A percentile compares a stretch with the other conserved stretches of the same genome.
phyloP scores from a whole-genome alignment of 805 yeast genomes.

The Komagataella pastoris region DNA sequence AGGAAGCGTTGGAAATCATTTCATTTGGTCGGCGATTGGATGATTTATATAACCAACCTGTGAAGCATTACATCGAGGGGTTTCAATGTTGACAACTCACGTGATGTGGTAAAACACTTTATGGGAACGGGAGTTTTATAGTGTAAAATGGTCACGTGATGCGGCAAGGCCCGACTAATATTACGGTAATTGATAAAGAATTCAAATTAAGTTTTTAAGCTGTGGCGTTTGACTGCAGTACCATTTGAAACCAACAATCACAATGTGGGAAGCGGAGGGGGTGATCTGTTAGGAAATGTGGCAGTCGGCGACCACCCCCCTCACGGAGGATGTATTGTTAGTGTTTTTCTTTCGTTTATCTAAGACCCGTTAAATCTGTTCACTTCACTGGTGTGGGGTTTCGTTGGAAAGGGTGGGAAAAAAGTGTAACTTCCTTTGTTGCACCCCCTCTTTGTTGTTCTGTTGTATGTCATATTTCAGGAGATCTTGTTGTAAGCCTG shows the following conservation, averaged over 20 bases:
- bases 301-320: too few species aligned
- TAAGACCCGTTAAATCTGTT: not conserved
- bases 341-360: not conserved
- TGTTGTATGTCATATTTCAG: not conserved
- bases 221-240: not conserved
- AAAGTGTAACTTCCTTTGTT: not conserved
- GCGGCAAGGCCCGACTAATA: not conserved
- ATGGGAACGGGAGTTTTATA: not conserved
- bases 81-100: not conserved
- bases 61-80: not conserved
- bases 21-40: not conserved
- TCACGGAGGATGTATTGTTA: too few species aligned
- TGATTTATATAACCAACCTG: not conserved
- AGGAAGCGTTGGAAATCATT: slow-evolving; percentile 8
- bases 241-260: too few species aligned
- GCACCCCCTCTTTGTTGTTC: not conserved
- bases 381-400: not conserved
- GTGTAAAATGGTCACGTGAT: not conserved
- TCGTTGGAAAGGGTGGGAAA: not conserved
- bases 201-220: not conserved
- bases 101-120: not conserved
- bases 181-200: not conserved
- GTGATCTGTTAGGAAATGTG: too few species aligned
- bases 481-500: not conserved
- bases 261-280: too few species aligned